Conservation (phyloP, 805 yeast genomes). For the Starmerella apicola region DNA sequence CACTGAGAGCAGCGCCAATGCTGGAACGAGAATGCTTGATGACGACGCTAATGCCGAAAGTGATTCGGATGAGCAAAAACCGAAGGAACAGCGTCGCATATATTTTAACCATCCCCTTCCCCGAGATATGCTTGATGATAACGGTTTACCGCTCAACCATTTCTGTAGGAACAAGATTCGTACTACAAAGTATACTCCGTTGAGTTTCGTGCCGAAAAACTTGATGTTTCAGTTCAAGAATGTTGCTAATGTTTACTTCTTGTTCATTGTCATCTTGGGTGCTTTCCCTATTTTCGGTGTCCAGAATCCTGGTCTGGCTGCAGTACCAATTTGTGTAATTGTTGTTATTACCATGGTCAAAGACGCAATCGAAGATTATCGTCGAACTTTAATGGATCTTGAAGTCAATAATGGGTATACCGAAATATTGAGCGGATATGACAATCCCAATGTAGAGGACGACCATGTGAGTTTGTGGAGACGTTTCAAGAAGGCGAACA, state of each 20-base stretch:
- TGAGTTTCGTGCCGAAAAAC: slow-evolving; percentile 80
- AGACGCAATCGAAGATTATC: slow-evolving; percentile 69
- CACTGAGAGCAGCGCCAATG: not conserved
- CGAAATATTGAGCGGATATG: slow-evolving; percentile 44
- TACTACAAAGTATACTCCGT: slow-evolving; percentile 89
- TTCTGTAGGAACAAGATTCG: slow-evolving; percentile 88
- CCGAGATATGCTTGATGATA: slow-evolving; percentile 34
- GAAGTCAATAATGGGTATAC: slow-evolving; percentile 62
- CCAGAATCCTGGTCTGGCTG: slow-evolving; percentile 57
- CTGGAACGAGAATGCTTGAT: not conserved
- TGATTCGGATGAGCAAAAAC: not conserved
- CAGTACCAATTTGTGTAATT: slow-evolving; percentile 72
- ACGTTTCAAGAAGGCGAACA: slow-evolving; percentile 44
- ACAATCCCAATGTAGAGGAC: slow-evolving; percentile 46
- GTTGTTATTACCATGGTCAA: slow-evolving; percentile 62
- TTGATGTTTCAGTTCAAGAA: slow-evolving; percentile 67
- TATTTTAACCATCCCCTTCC: slow-evolving; percentile 44
- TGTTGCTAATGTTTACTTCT: slow-evolving; percentile 82
- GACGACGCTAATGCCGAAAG: not conserved
- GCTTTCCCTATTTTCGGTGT: slow-evolving; percentile 67
- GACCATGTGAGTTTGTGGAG: slow-evolving; percentile 57
- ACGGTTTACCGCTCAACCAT: slow-evolving; percentile 46
- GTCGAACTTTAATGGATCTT: slow-evolving; percentile 50
- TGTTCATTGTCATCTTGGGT: slow-evolving; percentile 69
- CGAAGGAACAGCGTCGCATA: slow-evolving; percentile 29